A percentile compares a stretch with the other conserved stretches of the same genome.
Evolutionary conservation across 345 rosid species (phyloP).

Genomic region (Eucalyptus cladocalyx): DNA sequence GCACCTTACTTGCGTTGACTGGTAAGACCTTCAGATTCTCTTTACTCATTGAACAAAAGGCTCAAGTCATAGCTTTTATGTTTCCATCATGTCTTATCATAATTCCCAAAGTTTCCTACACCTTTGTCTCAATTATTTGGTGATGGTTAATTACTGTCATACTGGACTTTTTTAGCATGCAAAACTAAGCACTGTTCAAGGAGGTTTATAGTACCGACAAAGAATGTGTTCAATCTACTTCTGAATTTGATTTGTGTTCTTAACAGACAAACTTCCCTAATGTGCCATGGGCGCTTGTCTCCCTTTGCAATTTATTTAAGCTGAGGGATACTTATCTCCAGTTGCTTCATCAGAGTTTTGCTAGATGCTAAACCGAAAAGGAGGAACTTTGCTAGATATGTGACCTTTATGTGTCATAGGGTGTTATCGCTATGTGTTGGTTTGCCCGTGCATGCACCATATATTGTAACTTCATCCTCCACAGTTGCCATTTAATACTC

Average conservation of each 20-base stretch:
- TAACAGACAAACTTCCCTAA: neutral
- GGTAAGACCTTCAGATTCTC: slow-evolving; percentile 22
- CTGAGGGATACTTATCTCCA: neutral
- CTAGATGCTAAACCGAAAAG: neutral
- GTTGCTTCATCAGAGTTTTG: neutral
- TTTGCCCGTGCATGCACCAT: neutral
- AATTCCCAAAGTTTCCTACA: neutral
- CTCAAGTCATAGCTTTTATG: neutral
- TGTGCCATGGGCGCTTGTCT: neutral
- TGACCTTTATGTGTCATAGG: neutral
- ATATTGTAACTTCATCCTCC: neutral
- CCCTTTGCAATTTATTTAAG: neutral
- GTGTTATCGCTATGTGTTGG: neutral
- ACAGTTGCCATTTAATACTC: neutral
- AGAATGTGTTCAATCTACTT: neutral
- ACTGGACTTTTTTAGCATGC: neutral
- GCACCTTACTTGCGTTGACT: slow-evolving; percentile 51
- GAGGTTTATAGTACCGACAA: neutral
- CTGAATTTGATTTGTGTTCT: neutral
- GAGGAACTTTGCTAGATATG: neutral
- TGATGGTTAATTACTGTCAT: neutral
- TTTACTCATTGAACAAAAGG: neutral
- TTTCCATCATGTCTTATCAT: neutral
- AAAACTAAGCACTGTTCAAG: neutral
- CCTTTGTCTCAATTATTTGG: neutral